These are phyloP conservation scores for Scedosporium aurantiacum DNA, from an alignment of 2,329 filamentous ascomycete species.

Conservation along the genomic window DNA sequence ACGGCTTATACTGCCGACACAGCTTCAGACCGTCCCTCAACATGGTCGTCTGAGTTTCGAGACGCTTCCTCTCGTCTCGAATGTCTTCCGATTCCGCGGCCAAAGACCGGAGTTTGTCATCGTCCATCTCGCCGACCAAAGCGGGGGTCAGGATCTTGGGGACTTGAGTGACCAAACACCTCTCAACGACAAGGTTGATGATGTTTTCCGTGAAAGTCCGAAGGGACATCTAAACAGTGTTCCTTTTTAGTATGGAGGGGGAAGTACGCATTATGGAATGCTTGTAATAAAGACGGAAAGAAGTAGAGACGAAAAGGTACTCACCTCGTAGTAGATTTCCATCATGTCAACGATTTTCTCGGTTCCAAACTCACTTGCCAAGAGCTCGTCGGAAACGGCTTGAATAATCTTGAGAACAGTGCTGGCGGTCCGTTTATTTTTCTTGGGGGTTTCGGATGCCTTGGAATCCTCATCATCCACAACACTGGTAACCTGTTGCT, in stretches of 20 bases:
- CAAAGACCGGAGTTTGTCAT: constrained; percentile 17
- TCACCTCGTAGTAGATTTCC: constrained; percentile 31
- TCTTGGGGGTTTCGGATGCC: too few relatives aligned
- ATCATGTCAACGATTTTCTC: constrained; percentile 32
- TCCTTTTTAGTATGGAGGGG: too few relatives aligned
- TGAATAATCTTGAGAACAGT: neutral
- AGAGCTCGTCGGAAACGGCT: constrained; percentile 5
- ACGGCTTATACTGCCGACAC: neutral
- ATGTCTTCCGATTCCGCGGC: constrained; percentile 21
- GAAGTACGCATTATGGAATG: too few relatives aligned
- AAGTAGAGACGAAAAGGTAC: neutral
- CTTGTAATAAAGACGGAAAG: neutral
- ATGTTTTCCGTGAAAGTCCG: constrained; percentile 36
- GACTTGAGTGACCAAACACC: constrained; percentile 31
- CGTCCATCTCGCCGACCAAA: constrained; percentile 22
- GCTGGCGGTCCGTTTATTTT: too few relatives aligned
- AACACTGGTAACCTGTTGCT: neutral
- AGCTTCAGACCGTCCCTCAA: neutral
- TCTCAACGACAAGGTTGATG: constrained; percentile 35
- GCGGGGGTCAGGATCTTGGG: constrained; percentile 28
- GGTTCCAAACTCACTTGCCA: constrained; percentile 21
- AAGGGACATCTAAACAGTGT: constrained; percentile 23
- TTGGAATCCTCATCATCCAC: neutral
- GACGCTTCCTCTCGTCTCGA: constrained; percentile 5
- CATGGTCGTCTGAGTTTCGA: neutral